Evolutionary conservation across 495 filamentous ascomycete species (phyloP), one percentile per base, ranked within the genome.

Genomic region (Aspergillus incahuasiensis): DNA sequence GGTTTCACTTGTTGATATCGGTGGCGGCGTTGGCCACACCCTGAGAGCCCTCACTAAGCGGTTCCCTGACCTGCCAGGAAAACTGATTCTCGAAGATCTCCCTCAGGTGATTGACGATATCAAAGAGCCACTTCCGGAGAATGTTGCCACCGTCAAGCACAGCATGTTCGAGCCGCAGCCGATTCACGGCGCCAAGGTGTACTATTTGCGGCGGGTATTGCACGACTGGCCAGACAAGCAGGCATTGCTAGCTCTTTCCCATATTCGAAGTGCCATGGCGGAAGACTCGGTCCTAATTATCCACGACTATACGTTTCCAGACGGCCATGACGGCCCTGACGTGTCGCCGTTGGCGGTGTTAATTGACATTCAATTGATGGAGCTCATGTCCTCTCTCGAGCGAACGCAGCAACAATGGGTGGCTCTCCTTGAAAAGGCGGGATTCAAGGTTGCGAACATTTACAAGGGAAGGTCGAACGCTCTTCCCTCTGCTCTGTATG

Each of bases 81-180:
- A 61, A 6, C 59, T 83, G 1, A 59, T 83, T 15, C 51, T 82
- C 4, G 73, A 83, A 61, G 80, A 82, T 48, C 64, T 79, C 0
- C 69, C 74, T 0, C 53, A 62, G 0, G 71, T 73, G 6, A 72
- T 80, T 42, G 66, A 62, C 34, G 56, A 53, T 54, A 70, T 79
- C 38, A 32, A 28, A 6, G 38, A 28, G 6, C 28, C 71, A n/a
- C 52, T 69, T 1, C 38, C 41, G 0, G 28, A 55, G 1, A 59
- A 61, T 1, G 62, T 79, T 24, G 59, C 66, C 22, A 48, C 58
- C 4, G 65, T 74, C 56, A 51, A 44, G 0, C 62, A 83, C 51
- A 68, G 79, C 52, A 72, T 82, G 53, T 78, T 80, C 51, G 69
- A 65, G 1, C 64, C 69, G 9, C 78, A 82, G 54, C 76, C 76